phyloP scores from a whole-genome alignment of 148 eudicot species.

The Nepenthes gracilis region DNA sequence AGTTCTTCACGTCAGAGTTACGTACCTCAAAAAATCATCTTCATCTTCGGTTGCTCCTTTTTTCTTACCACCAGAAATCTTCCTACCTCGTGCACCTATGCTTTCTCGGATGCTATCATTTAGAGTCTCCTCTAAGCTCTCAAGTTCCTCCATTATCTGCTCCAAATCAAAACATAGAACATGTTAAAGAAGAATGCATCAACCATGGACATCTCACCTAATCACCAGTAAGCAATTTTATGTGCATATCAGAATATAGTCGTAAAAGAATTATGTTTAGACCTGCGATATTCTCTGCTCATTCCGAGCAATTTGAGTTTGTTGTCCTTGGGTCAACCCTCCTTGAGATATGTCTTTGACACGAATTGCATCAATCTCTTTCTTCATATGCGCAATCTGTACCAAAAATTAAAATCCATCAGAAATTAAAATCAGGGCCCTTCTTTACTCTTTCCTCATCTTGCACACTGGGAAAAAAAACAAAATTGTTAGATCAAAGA shows the following conservation, averaged over 20 bases:
- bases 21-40: conserved; percentile 68
- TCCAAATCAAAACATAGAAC: not conserved
- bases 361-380: conserved; percentile 95
- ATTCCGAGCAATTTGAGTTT: conserved; percentile 98
- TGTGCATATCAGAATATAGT: not conserved
- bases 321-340: conserved; percentile 98
- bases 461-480: no score
- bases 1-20: not conserved
- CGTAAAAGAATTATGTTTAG: not conserved
- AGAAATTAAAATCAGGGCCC: not conserved
- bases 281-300: conserved; percentile 95
- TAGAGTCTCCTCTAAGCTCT: conserved; percentile 92
- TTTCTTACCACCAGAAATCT: conserved; percentile 32
- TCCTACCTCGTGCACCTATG: conserved; percentile 70
- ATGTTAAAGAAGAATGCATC: not conserved
- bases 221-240: no score
- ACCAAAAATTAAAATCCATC: not conserved
- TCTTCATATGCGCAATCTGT: conserved; percentile 96
- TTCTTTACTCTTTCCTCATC: not conserved
- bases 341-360: conserved; percentile 97
- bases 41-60: conserved; percentile 56
- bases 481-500: not conserved
- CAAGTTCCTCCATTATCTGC: conserved; percentile 91
- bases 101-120: conserved; percentile 96
- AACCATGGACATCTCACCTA: not conserved